Percentiles rank a stretch among this genome's conserved stretches.
phyloP scores from a whole-genome alignment of 306 rosid species.

The Vigna trinervia region DNA sequence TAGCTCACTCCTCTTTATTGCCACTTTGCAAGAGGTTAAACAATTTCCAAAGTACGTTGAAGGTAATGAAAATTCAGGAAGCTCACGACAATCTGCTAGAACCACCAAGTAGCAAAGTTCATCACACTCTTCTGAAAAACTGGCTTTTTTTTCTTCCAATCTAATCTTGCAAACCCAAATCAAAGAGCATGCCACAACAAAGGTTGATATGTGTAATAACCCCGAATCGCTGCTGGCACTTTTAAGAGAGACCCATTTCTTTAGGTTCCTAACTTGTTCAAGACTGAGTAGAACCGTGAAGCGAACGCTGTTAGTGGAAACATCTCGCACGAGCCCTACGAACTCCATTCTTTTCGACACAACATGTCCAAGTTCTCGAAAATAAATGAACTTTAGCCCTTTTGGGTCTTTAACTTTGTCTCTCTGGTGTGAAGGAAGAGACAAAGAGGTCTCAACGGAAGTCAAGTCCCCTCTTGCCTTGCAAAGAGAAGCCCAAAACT shows the following conservation, averaged over 20 bases:
- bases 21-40: neutral
- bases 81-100: slow-evolving; percentile 57
- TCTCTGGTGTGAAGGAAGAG: slow-evolving; percentile 41
- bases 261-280: slow-evolving; percentile 33
- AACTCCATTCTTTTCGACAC: neutral
- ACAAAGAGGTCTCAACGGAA: neutral
- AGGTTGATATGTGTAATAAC: slow-evolving; percentile 41
- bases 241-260: slow-evolving; percentile 14
- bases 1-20: slow-evolving; percentile 38
- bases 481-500: slow-evolving; percentile 44
- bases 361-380: neutral
- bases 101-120: slow-evolving; percentile 35
- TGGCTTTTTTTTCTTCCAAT: slow-evolving; percentile 17
- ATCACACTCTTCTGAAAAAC: neutral
- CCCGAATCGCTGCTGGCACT: neutral
- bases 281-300: slow-evolving; percentile 11
- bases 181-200: slow-evolving; percentile 45
- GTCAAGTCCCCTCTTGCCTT: neutral
- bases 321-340: neutral
- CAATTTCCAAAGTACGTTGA: slow-evolving; percentile 57
- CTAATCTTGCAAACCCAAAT: slow-evolving; percentile 46
- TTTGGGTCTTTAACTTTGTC: slow-evolving; percentile 44
- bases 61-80: slow-evolving; percentile 41
- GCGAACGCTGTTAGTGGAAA: neutral
- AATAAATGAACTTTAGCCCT: neutral